These are phyloP conservation scores for Murraya koenigii DNA, from an alignment of 345 rosid genomes.

Conservation along the genomic window DNA sequence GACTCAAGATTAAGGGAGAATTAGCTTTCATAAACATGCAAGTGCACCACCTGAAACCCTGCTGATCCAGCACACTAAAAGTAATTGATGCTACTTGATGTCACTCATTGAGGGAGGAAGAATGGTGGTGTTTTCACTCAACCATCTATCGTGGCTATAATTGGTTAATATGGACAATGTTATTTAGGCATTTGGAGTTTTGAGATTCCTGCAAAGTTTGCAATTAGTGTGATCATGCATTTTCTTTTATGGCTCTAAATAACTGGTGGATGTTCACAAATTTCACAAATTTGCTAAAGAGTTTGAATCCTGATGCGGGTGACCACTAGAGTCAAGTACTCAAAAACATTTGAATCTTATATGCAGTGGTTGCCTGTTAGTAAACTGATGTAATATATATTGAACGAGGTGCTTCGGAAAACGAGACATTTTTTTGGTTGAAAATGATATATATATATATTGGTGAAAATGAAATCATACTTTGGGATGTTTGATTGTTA, in stretches of 20 bases:
- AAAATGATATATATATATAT: no score
- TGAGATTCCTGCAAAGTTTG: neutral
- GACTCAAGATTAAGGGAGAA: neutral
- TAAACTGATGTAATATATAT: neutral
- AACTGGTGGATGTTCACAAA: neutral
- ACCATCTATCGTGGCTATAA: neutral
- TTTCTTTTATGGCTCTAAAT: neutral
- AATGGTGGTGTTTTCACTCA: neutral
- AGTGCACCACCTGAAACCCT: neutral
- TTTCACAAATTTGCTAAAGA: neutral
- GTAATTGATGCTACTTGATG: neutral
- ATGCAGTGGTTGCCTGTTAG: neutral
- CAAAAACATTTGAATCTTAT: slow-evolving; percentile 1
- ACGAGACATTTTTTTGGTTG: neutral
- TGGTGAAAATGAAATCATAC: slow-evolving; percentile 1
- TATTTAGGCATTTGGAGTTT: neutral
- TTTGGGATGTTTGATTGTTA: neutral
- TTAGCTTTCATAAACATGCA: neutral
- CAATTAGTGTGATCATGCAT: neutral
- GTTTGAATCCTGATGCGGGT: neutral
- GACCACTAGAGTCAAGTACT: neutral
- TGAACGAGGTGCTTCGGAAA: neutral
- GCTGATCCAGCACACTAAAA: neutral
- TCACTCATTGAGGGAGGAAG: neutral
- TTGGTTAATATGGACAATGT: neutral